Percentiles rank a stretch among this genome's conserved stretches.
phyloP scores from a whole-genome alignment of 192 early-diverging fungal genomes.

The Umbelopsis isabellina region DNA sequence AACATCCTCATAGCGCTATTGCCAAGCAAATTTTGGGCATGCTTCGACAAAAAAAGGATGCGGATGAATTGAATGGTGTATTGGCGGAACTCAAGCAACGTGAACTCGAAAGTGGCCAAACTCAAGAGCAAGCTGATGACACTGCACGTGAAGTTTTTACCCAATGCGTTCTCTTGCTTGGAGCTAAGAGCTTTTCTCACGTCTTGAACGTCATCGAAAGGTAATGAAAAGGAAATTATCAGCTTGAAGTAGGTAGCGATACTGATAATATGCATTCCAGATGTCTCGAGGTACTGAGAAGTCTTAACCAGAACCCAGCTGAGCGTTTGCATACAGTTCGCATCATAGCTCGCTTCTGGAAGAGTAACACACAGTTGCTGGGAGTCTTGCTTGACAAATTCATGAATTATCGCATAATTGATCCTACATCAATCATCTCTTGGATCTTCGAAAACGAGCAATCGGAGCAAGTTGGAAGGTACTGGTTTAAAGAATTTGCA shows the following conservation, averaged over 20 bases:
- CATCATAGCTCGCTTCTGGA: constrained; percentile 87
- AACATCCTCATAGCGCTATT: constrained; percentile 45
- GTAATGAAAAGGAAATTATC: constrained; percentile 35
- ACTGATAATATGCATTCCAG: constrained; percentile 32
- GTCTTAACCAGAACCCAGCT: constrained; percentile 62
- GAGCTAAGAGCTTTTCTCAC: constrained; percentile 94
- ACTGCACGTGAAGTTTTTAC: constrained; percentile 74
- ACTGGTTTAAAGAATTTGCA: background rate
- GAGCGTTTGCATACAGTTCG: constrained; percentile 74
- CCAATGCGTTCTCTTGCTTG: constrained; percentile 83
- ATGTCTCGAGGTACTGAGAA: constrained; percentile 66
- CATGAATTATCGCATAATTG: constrained; percentile 92
- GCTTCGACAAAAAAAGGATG: constrained; percentile 49
- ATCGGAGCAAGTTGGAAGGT: constrained; percentile 45
- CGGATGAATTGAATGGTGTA: constrained; percentile 48
- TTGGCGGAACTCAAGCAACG: constrained; percentile 49
- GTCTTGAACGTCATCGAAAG: constrained; percentile 90
- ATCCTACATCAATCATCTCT: constrained; percentile 77
- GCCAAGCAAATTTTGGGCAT: constrained; percentile 47
- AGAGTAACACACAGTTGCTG: constrained; percentile 85
- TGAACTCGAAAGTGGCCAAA: constrained; percentile 30
- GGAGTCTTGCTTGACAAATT: constrained; percentile 94
- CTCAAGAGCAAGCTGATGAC: constrained; percentile 50
- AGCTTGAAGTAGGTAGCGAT: too few relatives aligned
- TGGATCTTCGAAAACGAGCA: constrained; percentile 73